A percentile compares a stretch with the other conserved stretches of the same genome.
These are phyloP conservation scores for Hygrophorus russula DNA, from an alignment of 768 basidiomycete species.

Conservation along the genomic window DNA sequence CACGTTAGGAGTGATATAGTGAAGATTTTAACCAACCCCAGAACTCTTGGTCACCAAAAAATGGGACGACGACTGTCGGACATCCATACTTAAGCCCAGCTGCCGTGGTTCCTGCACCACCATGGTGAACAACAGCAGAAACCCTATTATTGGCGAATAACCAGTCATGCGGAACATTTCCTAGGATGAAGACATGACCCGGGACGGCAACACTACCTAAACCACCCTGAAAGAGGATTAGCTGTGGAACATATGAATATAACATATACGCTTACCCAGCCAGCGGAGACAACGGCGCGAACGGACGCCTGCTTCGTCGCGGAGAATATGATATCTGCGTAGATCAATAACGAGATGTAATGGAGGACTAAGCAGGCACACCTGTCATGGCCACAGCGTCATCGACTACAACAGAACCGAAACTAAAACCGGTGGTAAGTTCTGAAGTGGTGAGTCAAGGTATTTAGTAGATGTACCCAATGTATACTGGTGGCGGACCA, in stretches of 20 bases:
- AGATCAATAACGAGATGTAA: neutral
- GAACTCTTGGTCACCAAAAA: constrained; percentile 56
- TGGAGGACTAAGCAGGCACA: constrained; percentile 12
- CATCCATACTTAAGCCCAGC: constrained; percentile 47
- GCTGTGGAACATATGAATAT: neutral
- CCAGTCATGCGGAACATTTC: constrained; percentile 62
- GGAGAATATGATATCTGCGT: constrained; percentile 42
- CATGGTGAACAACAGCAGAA: constrained; percentile 50
- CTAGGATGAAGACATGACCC: constrained; percentile 46
- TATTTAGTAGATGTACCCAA: constrained; percentile 26
- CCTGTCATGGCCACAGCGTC: constrained; percentile 42
- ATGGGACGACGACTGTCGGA: constrained; percentile 53
- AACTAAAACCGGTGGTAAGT: constrained; percentile 20
- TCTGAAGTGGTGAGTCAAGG: neutral
- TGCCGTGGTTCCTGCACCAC: constrained; percentile 58
- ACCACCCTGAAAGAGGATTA: constrained; percentile 27
- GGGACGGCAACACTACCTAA: constrained; percentile 43
- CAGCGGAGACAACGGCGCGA: constrained; percentile 50
- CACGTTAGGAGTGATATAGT: constrained; percentile 10
- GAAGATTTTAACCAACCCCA: constrained; percentile 26
- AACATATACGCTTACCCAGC: constrained; percentile 32
- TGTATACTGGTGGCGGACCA: constrained; percentile 46
- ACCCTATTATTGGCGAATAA: constrained; percentile 45
- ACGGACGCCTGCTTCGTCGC: constrained; percentile 44
- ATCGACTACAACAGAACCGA: constrained; percentile 51